Evolutionary conservation across 2,329 filamentous ascomycete genomes (phyloP), one percentile per base, ranked within the genome.

Genomic region (Amauroascus verrucosus): DNA sequence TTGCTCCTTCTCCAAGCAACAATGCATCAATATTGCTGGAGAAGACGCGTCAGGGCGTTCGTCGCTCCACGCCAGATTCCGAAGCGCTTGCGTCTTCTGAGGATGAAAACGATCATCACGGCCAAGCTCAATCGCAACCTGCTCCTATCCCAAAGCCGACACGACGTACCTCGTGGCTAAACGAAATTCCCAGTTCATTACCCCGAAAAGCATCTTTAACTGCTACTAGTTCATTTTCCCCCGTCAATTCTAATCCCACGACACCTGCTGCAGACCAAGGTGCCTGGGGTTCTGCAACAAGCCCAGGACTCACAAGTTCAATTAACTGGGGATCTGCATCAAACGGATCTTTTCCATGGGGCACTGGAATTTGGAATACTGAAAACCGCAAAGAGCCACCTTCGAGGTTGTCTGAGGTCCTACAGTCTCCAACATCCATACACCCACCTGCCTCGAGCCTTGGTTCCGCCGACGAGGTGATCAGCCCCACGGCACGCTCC

Each of bases 21-120:
- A 84, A 76, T 62, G 81, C 85, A 55, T 81, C 81, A 37, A 73
- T 84, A 37, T 72, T 87, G 46, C 76, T 88, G 32, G 87, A 91
- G 48, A 93, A 89, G 67, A 76, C 85, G 48, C 85, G 86, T 63
- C 67, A 75, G 32, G 74, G 75, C 53, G 78, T 83, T 53, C 82
- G 90, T 62, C 85, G 86, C 51, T 89, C 88, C 6, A 96, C 91
- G 1, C 91, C 91, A 20, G 93, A 97, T 66, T 96, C 90, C 2
- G 91, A 97, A 67, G 91, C 88, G 49, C 75, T 97, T 56, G 89
- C 86, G 50, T 97, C 91, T 60, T 96, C 90, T 11, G 93, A 97
- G 68, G 93, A 97, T 67, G 93, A 98, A 69, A 78, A 75, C 54
- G 86, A 95, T 7, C 48, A 57, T 56, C 77, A 82, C 41, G 41